These are phyloP conservation scores for Diaporthe destruens DNA, from an alignment of 2,329 filamentous ascomycete genomes.

Conservation along the genomic window DNA sequence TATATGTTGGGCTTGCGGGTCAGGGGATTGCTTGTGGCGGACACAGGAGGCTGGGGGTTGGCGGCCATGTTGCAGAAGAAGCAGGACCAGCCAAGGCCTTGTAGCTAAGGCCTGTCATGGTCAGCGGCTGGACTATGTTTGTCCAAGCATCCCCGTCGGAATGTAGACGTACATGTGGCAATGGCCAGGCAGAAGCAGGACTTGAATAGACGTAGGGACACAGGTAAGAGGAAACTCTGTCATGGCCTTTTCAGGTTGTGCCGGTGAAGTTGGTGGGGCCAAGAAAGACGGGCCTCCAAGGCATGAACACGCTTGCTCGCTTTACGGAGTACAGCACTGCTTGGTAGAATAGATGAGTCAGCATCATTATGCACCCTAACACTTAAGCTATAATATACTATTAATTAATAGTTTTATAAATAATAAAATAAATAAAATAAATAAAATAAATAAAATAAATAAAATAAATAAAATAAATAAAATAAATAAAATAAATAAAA, in stretches of 20 bases:
- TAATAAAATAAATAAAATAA: too few relatives aligned
- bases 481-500: too few relatives aligned
- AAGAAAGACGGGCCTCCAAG: too few relatives aligned
- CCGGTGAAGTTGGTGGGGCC: too few relatives aligned
- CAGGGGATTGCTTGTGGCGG: neutral
- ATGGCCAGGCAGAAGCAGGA: neutral
- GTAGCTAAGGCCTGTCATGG: conserved; percentile 1
- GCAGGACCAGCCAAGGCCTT: neutral
- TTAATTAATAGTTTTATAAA: too few relatives aligned
- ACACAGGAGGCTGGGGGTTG: neutral
- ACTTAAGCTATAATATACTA: neutral
- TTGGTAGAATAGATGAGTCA: neutral
- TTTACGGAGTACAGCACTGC: neutral
- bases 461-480: too few relatives aligned
- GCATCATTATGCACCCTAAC: neutral
- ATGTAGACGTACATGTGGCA: neutral
- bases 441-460: too few relatives aligned
- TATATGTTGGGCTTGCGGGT: conserved; percentile 59
- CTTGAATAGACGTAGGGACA: neutral
- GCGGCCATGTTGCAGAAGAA: conserved; percentile 10
- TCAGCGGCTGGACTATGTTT: neutral
- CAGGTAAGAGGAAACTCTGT: neutral
- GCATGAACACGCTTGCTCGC: neutral
- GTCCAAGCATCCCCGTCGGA: neutral
- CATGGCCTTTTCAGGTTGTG: neutral